Evolutionary conservation across 2,329 filamentous ascomycete genomes (phyloP), one percentile per base, ranked within the genome.

Genomic region (Sarocladium kiliense): DNA sequence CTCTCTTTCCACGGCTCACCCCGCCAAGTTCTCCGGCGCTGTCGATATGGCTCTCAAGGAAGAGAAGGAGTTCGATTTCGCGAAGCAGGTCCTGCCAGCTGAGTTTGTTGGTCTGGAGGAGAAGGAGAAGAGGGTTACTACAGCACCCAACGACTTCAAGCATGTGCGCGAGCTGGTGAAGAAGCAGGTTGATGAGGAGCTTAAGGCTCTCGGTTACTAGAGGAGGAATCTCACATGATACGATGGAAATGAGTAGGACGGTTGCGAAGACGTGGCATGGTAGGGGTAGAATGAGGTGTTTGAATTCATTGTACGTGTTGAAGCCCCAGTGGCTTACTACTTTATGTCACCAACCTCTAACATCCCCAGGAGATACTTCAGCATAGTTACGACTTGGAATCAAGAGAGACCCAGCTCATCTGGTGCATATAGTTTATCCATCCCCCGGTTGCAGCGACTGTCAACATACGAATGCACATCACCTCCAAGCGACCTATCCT

Each of bases 1-100:
- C 64, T 86, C 91, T 1, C 82, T 99, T 2, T 89, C 92, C 1
- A 99, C 94, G 2, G 94, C 94, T 2, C 94, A 99, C 71, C 93
- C 94, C 0, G 94, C 93, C 58, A 99, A 99, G 72, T 99, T 99
- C 66, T 85, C 88, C 0, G 83, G 84, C 30, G 92, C 92, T 0
- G 93, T 99, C 1, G 87, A 92, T 62, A 64, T 56, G 51, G 57
- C 57, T 12, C 56, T 59, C 21, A 51, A 50, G 26, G 54, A 54
- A 5, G 36, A 51, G 42, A 27, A 54, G 49, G 57, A 55, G 12
- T 59, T 59, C 69, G 79, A 84, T 62, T 96, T 96, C 67, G 77
- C 82, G 39, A 71, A 79, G 59, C 82, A 87, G 59, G 88, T 97
- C 1, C 77, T 95, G 55, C 93, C 93, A 0, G 70, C 80, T 56